Percentiles rank a stretch among this genome's conserved stretches.
Conservation (phyloP, 2,329 filamentous ascomycete species). For the Pezicula radicicola region DNA sequence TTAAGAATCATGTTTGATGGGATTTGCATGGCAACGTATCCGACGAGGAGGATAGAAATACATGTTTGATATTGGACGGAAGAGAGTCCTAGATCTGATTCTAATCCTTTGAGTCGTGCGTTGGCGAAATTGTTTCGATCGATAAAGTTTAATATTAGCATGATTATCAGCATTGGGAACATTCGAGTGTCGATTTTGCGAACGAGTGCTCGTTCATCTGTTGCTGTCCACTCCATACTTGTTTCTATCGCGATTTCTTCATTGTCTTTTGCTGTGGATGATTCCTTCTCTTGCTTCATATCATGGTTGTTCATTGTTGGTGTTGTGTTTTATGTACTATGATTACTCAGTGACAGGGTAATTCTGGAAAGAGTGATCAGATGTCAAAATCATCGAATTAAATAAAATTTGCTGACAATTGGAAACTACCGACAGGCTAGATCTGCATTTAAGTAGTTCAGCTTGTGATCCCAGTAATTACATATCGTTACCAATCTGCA, state of each 20-base stretch:
- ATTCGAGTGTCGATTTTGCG: slow-evolving; percentile 3
- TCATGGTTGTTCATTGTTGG: not conserved
- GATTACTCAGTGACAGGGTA: too few relatives aligned
- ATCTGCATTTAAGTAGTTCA: too few relatives aligned
- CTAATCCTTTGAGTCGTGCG: slow-evolving; percentile 62
- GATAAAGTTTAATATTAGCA: slow-evolving; percentile 76
- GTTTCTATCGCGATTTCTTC: not conserved
- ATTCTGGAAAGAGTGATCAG: too few relatives aligned
- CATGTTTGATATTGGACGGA: slow-evolving; percentile 62
- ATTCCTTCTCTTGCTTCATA: not conserved
- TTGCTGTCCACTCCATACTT: not conserved
- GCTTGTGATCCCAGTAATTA: too few relatives aligned
- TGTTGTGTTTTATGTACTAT: too few relatives aligned
- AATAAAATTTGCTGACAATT: too few relatives aligned
- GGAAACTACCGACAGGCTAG: too few relatives aligned
- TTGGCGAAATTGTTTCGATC: slow-evolving; percentile 68
- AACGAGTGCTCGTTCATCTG: slow-evolving; percentile 1
- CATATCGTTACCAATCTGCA: too few relatives aligned
- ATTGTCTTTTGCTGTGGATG: not conserved
- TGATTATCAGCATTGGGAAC: slow-evolving; percentile 58
- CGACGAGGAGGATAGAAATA: slow-evolving; percentile 62
- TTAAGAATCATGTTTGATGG: slow-evolving; percentile 58
- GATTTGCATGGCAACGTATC: slow-evolving; percentile 63
- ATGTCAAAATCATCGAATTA: too few relatives aligned
- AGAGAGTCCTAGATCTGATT: slow-evolving; percentile 54